phyloP scores from a whole-genome alignment of 306 rosid genomes.

The Purshia tridentata region DNA sequence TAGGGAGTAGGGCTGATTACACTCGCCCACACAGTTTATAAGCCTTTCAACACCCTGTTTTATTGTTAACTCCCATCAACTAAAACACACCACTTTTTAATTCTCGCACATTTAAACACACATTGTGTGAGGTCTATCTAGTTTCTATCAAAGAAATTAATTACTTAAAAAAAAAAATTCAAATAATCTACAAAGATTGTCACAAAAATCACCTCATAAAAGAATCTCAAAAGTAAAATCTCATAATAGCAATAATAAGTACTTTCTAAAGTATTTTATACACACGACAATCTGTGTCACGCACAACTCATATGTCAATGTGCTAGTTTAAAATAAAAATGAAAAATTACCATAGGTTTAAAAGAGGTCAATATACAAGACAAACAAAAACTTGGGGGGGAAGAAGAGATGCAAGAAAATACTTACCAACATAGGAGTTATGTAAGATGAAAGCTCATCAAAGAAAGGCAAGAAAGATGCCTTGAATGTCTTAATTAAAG shows the following conservation, averaged over 20 bases:
- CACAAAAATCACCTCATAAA: neutral
- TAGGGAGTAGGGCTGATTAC: too few species aligned
- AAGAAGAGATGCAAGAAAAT: neutral
- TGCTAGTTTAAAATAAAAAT: neutral
- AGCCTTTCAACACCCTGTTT: too few species aligned
- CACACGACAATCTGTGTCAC: neutral
- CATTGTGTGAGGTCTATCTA: neutral
- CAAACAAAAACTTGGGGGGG: neutral
- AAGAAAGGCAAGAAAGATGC: conserved; percentile 94
- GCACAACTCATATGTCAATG: neutral
- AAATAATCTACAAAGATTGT: neutral
- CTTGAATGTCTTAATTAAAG: conserved; percentile 92
- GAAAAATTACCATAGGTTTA: neutral
- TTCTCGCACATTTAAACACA: too few species aligned
- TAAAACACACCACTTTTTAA: too few species aligned
- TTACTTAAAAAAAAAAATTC: neutral
- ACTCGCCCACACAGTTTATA: too few species aligned
- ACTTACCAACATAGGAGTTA: conserved; percentile 99
- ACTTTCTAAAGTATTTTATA: neutral
- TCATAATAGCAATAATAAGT: neutral
- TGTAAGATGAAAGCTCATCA: conserved; percentile 78
- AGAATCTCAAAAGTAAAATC: neutral
- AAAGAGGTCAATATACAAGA: neutral
- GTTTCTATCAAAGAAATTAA: neutral
- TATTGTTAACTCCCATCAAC: too few species aligned